Conservation (phyloP, 306 rosid species). For the Abrus precatorius region DNA sequence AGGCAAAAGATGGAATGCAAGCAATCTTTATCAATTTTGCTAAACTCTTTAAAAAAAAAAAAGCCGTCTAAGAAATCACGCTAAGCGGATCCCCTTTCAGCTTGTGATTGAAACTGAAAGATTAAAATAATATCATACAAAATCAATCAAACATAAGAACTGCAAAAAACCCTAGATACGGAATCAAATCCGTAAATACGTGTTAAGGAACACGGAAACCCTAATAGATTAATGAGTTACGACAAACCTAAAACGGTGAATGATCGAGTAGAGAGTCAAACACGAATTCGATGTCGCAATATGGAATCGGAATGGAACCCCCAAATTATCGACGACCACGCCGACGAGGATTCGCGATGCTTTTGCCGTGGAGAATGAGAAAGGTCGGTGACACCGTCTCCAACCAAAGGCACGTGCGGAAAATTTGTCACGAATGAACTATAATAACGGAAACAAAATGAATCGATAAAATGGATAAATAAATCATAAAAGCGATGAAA, state of each 20-base stretch:
- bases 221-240: conserved; percentile 40
- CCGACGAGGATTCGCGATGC: conserved; percentile 48
- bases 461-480: conserved; percentile 15
- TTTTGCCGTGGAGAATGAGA: conserved; percentile 48
- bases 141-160: conserved; percentile 39
- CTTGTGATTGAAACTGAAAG: conserved; percentile 29
- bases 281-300: conserved; percentile 6
- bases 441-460: conserved; percentile 39
- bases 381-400: conserved; percentile 53
- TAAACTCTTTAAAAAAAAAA: not conserved
- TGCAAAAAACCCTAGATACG: conserved; percentile 24
- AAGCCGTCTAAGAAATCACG: not conserved
- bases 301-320: conserved; percentile 6
- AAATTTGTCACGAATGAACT: conserved; percentile 50
- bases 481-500: not conserved
- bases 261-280: conserved; percentile 27
- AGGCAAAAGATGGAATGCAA: conserved; percentile 39
- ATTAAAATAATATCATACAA: conserved; percentile 5
- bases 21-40: not conserved
- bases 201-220: conserved; percentile 40
- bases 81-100: conserved; percentile 29
- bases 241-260: conserved; percentile 49
- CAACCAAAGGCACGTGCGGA: conserved; percentile 56
- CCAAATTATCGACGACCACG: conserved; percentile 24
- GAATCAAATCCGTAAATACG: conserved; percentile 38